Percentiles rank a stretch among this genome's conserved stretches.
Evolutionary conservation across 371 early-diverging fungal species (phyloP).

Genomic region (Syncephalastrum racemosum): DNA sequence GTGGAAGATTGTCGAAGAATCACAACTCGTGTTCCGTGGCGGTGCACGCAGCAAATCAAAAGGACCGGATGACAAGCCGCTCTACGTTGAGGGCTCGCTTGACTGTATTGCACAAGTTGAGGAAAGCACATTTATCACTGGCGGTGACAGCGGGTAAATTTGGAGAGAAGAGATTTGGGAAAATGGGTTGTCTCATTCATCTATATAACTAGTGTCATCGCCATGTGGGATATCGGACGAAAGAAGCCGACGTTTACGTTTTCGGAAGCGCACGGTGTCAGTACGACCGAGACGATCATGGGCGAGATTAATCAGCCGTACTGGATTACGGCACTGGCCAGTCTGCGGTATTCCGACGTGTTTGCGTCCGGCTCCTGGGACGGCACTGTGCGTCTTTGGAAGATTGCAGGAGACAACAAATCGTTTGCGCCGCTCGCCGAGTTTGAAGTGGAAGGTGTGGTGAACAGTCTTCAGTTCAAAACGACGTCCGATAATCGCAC

Average conservation of each 20-base stretch:
- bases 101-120: slow-evolving; percentile 90
- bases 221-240: slow-evolving; percentile 85
- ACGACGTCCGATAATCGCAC: slow-evolving; percentile 51
- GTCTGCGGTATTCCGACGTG: slow-evolving; percentile 82
- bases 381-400: slow-evolving; percentile 88
- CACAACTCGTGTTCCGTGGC: slow-evolving; percentile 90
- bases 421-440: slow-evolving; percentile 61
- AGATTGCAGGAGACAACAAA: slow-evolving; percentile 67
- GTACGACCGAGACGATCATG: slow-evolving; percentile 28
- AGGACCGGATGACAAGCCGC: slow-evolving; percentile 18
- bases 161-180: neutral
- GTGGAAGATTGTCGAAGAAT: slow-evolving; percentile 95
- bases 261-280: slow-evolving; percentile 77
- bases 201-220: slow-evolving; percentile 54
- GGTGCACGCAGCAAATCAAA: slow-evolving; percentile 62
- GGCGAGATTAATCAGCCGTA: slow-evolving; percentile 55
- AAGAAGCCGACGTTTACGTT: slow-evolving; percentile 89
- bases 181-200: no score
- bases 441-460: slow-evolving; percentile 58
- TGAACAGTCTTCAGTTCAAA: slow-evolving; percentile 56
- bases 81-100: slow-evolving; percentile 71
- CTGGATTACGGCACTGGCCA: slow-evolving; percentile 88
- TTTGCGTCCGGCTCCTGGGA: slow-evolving; percentile 93
- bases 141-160: slow-evolving; percentile 82
- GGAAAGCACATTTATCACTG: slow-evolving; percentile 88